Evolutionary conservation across 2,329 filamentous ascomycete species (phyloP).

Genomic region (Triangularia setosa): DNA sequence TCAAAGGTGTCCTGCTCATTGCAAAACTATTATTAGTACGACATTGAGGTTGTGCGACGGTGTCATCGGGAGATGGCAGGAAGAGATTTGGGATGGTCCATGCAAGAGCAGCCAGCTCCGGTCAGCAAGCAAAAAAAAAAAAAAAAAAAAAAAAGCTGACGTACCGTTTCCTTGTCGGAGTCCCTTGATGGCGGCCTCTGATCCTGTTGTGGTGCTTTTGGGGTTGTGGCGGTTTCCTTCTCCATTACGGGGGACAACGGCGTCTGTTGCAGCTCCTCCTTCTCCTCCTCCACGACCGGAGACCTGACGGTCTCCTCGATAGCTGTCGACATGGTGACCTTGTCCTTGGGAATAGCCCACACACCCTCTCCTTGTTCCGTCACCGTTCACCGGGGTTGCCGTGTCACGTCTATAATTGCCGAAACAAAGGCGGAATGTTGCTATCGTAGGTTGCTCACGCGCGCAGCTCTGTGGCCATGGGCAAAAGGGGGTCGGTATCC

Average conservation of each 20-base stretch:
- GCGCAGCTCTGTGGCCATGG: neutral
- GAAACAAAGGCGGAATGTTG: neutral
- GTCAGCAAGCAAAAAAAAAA: neutral
- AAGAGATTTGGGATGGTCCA: neutral
- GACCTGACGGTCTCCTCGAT: constrained; percentile 2
- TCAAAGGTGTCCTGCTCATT: constrained; percentile 68
- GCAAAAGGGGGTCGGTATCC: neutral
- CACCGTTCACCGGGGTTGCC: neutral
- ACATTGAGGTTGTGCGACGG: constrained; percentile 7
- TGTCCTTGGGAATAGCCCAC: neutral
- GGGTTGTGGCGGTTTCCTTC: neutral
- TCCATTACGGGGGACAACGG: neutral
- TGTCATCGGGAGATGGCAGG: neutral
- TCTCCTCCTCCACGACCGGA: neutral
- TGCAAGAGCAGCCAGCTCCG: neutral
- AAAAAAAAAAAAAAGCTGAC: no score
- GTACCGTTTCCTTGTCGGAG: constrained; percentile 40
- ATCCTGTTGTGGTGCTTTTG: constrained; percentile 9
- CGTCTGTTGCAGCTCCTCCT: neutral
- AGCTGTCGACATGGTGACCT: neutral
- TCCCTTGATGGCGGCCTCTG: constrained; percentile 28
- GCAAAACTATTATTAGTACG: constrained; percentile 15
- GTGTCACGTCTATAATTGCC: neutral
- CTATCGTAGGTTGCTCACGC: neutral
- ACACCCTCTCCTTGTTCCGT: constrained; percentile 2